Conservation (phyloP, 148 eudicot genomes). For the Vaccinium corymbosum region DNA sequence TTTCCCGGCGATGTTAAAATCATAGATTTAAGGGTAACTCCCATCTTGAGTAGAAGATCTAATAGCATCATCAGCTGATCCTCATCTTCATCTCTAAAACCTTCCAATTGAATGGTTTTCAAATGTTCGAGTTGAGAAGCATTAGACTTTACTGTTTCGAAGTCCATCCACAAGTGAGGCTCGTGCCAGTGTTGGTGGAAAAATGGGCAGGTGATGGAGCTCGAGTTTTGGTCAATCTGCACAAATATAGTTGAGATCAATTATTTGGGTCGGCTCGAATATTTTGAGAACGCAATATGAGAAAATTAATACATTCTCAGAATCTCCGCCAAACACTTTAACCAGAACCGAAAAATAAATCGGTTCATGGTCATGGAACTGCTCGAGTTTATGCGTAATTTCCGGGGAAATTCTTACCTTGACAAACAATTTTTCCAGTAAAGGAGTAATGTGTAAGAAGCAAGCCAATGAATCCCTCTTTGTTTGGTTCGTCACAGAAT, state of each 20-base stretch:
- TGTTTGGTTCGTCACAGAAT: neutral
- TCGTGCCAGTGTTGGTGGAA: conserved; percentile 14
- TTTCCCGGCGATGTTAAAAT: neutral
- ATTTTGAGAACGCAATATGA: no score
- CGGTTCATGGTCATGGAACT: no score
- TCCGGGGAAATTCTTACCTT: neutral
- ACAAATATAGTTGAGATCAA: neutral
- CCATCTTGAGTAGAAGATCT: conserved; percentile 13
- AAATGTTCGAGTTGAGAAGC: conserved; percentile 6
- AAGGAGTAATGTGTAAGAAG: conserved; percentile 6
- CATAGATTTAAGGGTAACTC: neutral
- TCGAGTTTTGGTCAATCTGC: conserved; percentile 1
- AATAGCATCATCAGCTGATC: conserved; percentile 3
- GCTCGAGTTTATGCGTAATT: no score
- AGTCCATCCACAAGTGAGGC: conserved; percentile 13
- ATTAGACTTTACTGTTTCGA: neutral
- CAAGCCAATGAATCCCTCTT: conserved; percentile 12
- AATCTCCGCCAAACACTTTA: no score
- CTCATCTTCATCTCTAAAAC: neutral
- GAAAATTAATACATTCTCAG: no score
- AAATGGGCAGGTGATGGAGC: neutral
- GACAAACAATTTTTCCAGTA: neutral
- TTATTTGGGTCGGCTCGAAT: no score
- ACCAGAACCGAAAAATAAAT: no score
- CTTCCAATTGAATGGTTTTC: neutral